phyloP scores from a whole-genome alignment of 208 protist genomes.

The Acanthamoeba royreba region DNA sequence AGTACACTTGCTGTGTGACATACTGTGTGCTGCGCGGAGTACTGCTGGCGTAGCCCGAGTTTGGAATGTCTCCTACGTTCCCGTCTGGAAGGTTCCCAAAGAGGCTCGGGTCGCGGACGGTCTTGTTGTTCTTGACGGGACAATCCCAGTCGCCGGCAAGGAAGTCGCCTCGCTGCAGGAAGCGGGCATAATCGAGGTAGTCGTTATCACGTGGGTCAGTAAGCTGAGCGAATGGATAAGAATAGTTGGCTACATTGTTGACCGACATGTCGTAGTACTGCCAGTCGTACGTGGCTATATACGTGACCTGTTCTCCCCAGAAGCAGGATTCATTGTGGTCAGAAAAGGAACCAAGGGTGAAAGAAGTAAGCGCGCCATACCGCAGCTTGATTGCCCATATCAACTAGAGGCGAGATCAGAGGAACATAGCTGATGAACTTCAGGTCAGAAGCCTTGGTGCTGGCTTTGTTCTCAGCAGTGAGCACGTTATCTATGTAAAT shows the following conservation, averaged over 20 bases:
- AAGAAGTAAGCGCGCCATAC: neutral
- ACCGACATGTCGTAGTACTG: slow-evolving; percentile 46
- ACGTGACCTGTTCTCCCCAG: neutral
- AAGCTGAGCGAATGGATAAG: slow-evolving; percentile 22
- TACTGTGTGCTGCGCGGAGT: neutral
- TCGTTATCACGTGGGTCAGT: slow-evolving; percentile 11
- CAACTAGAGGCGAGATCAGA: slow-evolving; percentile 47
- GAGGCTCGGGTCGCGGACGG: neutral
- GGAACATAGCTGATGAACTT: slow-evolving; percentile 37
- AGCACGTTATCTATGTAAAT: slow-evolving; percentile 51
- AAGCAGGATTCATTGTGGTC: neutral
- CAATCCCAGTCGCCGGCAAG: slow-evolving; percentile 56
- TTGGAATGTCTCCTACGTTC: neutral
- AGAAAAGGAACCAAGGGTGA: too few relatives aligned
- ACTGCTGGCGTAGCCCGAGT: neutral
- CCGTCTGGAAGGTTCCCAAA: neutral
- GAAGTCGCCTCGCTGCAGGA: neutral
- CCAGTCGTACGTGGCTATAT: slow-evolving; percentile 20
- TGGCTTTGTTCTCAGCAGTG: slow-evolving; percentile 52
- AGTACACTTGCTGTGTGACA: slow-evolving; percentile 5
- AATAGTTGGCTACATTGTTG: slow-evolving; percentile 40
- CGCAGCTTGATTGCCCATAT: slow-evolving; percentile 20
- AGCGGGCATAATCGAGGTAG: slow-evolving; percentile 16
- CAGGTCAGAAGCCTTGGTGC: slow-evolving; percentile 34
- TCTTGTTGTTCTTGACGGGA: slow-evolving; percentile 49